phyloP scores from a whole-genome alignment of 306 rosid genomes.

The Cotoneaster glaucophyllus region DNA sequence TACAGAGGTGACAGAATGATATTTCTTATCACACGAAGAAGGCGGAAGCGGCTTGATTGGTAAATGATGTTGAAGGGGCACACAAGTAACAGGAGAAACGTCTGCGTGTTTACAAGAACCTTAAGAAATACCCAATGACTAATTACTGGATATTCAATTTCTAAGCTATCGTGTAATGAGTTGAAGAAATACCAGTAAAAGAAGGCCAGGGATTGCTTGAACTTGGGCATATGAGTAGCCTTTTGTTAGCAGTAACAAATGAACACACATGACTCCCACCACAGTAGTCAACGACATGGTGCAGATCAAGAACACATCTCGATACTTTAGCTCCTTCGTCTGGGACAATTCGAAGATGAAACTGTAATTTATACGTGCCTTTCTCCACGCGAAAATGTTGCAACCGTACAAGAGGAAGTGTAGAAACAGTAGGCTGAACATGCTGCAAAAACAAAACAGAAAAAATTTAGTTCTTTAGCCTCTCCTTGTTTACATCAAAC shows the following conservation, averaged over 20 bases:
- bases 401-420: constrained; percentile 93
- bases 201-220: constrained; percentile 78
- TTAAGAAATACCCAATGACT: not conserved
- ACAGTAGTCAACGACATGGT: constrained; percentile 67
- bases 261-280: constrained; percentile 77
- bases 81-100: constrained; percentile 49
- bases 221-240: constrained; percentile 71
- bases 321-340: constrained; percentile 75
- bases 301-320: constrained; percentile 82
- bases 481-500: constrained; percentile 1
- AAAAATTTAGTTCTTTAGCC: not conserved
- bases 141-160: not conserved
- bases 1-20: constrained; percentile 86
- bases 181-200: constrained; percentile 50
- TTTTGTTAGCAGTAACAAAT: constrained; percentile 62
- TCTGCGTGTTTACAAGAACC: constrained; percentile 38
- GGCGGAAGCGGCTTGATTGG: constrained; percentile 69
- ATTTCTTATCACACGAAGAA: constrained; percentile 80
- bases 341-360: constrained; percentile 79
- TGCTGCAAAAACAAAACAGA: constrained; percentile 46
- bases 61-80: constrained; percentile 80
- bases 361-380: constrained; percentile 77
- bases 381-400: constrained; percentile 86
- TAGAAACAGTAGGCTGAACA: constrained; percentile 94
- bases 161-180: not conserved